phyloP scores from a whole-genome alignment of 2,329 filamentous ascomycete genomes.

The Alternaria brassicicola region DNA sequence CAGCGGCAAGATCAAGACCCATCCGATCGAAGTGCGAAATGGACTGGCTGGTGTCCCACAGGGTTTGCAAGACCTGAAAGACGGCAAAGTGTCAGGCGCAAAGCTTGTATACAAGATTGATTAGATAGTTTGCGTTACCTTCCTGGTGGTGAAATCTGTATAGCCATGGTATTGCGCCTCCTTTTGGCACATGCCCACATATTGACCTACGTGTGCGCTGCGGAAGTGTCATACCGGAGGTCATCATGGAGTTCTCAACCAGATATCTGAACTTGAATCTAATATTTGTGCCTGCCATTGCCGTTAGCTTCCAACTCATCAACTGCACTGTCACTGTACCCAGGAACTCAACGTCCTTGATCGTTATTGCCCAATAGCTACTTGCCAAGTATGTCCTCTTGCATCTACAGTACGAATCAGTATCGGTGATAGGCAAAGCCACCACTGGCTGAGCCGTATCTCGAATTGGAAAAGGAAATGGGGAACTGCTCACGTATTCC shows the following conservation, averaged over 20 bases:
- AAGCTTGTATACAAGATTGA: constrained; percentile 43
- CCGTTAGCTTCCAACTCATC: neutral
- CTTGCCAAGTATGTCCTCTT: too few species aligned
- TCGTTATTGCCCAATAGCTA: too few species aligned
- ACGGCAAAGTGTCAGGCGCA: constrained; percentile 42
- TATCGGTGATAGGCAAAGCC: too few species aligned
- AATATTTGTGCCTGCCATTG: neutral
- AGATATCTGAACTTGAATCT: neutral
- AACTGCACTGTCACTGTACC: neutral
- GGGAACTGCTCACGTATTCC: too few species aligned
- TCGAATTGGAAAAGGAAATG: too few species aligned
- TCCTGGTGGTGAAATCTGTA: neutral
- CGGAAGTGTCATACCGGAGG: neutral
- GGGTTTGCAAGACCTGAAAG: constrained; percentile 42
- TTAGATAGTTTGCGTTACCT: neutral
- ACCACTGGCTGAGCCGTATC: too few species aligned
- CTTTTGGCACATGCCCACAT: neutral
- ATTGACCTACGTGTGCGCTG: neutral
- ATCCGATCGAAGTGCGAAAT: constrained; percentile 36
- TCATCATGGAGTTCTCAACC: neutral
- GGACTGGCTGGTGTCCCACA: constrained; percentile 41
- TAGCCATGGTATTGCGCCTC: neutral
- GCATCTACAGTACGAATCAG: too few species aligned
- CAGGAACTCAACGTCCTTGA: too few species aligned
- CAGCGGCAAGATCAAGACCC: constrained; percentile 42